A percentile compares a stretch with the other conserved stretches of the same genome.
These are phyloP conservation scores for Monosporascus sp. DNA, from an alignment of 2,329 filamentous ascomycete genomes.

Conservation along the genomic window DNA sequence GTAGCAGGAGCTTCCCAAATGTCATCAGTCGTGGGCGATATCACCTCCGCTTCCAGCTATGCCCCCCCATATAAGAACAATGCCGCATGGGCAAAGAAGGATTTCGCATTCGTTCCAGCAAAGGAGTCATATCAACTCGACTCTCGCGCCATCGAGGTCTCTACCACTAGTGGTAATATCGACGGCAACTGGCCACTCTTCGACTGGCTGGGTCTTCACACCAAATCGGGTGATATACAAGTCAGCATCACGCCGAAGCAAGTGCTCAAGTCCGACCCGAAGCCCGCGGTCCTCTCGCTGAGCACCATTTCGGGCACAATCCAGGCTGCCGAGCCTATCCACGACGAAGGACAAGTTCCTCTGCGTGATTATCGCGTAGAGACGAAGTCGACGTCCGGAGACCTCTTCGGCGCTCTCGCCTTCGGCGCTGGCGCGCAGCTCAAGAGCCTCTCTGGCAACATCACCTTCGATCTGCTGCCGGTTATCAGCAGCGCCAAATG, in stretches of 20 bases:
- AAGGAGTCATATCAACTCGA: constrained; percentile 36
- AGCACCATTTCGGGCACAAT: constrained; percentile 40
- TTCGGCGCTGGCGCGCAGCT: constrained; percentile 33
- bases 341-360: constrained; percentile 29
- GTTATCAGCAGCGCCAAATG: constrained; percentile 30
- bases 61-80: constrained; percentile 14
- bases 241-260: constrained; percentile 37
- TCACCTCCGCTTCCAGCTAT: constrained; percentile 30
- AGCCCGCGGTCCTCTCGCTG: constrained; percentile 37
- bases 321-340: constrained; percentile 36
- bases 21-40: constrained; percentile 32
- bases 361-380: constrained; percentile 42
- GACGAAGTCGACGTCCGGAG: constrained; percentile 40
- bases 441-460: constrained; percentile 35
- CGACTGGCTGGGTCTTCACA: constrained; percentile 41
- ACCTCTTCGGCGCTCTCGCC: constrained; percentile 35
- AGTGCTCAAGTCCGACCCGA: constrained; percentile 28
- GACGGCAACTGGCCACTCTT: constrained; percentile 47
- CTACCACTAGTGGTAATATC: constrained; percentile 40
- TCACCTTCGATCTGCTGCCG: constrained; percentile 38
- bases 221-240: constrained; percentile 39
- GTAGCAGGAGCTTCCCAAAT: constrained; percentile 32
- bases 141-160: constrained; percentile 36
- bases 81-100: background rate
- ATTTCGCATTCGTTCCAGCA: constrained; percentile 21